Base-by-base conservation (phyloP, 1,284 basidiomycete genomes). In the Tilletia setariae region DNA sequence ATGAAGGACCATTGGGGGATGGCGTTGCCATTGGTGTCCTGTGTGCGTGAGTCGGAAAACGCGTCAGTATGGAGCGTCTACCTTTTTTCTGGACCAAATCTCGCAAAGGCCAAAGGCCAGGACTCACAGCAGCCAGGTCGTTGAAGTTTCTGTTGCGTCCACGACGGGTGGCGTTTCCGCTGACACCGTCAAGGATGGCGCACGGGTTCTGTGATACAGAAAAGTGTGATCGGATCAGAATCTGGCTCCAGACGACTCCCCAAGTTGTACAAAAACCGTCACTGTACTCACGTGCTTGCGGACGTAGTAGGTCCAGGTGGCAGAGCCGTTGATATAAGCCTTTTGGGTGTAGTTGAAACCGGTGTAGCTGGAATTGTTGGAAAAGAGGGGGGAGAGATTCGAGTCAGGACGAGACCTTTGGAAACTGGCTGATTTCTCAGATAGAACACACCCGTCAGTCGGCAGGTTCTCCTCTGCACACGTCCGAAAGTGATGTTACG, bases 71-170 rank as follows among this genome's bases (percentile, higher is more conserved):
- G n/a, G n/a, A n/a, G n/a, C n/a, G n/a, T n/a, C n/a, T n/a, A n/a
- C n/a, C n/a, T n/a, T n/a, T n/a, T n/a, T n/a, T n/a, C n/a, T n/a
- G n/a, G n/a, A n/a, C n/a, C n/a, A n/a, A n/a, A n/a, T n/a, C n/a
- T n/a, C n/a, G n/a, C n/a, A n/a, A n/a, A n/a, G n/a, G n/a, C 11
- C 11, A 19, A 44, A 19, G 43, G 43, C 9, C 43, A 11, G 11
- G 43, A 44, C 43, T 44, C 43, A 44, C 43, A 9, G 53, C 76
- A 19, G 73, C 76, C 23, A 77, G 71, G 78, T 88, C 85, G 69
- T 88, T 89, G 79, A 89, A 90, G 83, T 89, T 90, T 64, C 89
- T 86, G 67, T 88, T 85, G n/a, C 86, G 85, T 9, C 81, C 71
- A 6, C 85, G 84, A 40, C 88, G 86, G 0, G 68, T 68, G 66